These are phyloP conservation scores for Mediolabrus comicus DNA, from an alignment of 108 stramenopile species.

Conservation along the genomic window DNA sequence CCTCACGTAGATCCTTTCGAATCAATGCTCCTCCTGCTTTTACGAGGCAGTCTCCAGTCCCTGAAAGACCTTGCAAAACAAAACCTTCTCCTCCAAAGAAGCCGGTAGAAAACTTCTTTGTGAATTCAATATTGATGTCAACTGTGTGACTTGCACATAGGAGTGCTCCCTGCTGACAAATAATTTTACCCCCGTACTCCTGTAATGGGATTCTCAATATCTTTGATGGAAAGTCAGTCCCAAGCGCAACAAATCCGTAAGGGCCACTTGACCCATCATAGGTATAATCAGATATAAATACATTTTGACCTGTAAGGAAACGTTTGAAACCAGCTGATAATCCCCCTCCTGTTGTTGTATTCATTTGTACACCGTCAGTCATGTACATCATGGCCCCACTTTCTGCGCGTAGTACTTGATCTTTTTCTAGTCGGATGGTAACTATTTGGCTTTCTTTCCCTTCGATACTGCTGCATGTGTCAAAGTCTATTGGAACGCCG, in stretches of 20 bases:
- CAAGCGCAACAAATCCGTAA: constrained; percentile 70
- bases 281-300: constrained; percentile 84
- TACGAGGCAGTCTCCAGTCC: constrained; percentile 80
- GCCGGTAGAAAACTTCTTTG: constrained; percentile 69
- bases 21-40: constrained; percentile 78
- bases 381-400: constrained; percentile 89
- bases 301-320: constrained; percentile 83
- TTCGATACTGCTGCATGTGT: constrained; percentile 64
- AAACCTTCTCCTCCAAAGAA: constrained; percentile 93
- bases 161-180: constrained; percentile 85
- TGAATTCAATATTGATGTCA: constrained; percentile 80
- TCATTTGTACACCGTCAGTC: constrained; percentile 74
- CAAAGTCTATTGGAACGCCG: constrained; percentile 78
- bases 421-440: constrained; percentile 66
- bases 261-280: constrained; percentile 46
- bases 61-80: constrained; percentile 78
- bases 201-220: constrained; percentile 68
- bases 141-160: constrained; percentile 78
- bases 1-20: constrained; percentile 65
- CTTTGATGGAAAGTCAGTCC: constrained; percentile 87
- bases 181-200: constrained; percentile 67
- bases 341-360: constrained; percentile 74
- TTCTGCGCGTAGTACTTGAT: constrained; percentile 86
- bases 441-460: constrained; percentile 92
- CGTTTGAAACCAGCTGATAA: constrained; percentile 60